Percentiles rank a stretch among this genome's conserved stretches.
These are phyloP conservation scores for Puccinia hordei DNA, from an alignment of 1,284 basidiomycete genomes.

Conservation along the genomic window DNA sequence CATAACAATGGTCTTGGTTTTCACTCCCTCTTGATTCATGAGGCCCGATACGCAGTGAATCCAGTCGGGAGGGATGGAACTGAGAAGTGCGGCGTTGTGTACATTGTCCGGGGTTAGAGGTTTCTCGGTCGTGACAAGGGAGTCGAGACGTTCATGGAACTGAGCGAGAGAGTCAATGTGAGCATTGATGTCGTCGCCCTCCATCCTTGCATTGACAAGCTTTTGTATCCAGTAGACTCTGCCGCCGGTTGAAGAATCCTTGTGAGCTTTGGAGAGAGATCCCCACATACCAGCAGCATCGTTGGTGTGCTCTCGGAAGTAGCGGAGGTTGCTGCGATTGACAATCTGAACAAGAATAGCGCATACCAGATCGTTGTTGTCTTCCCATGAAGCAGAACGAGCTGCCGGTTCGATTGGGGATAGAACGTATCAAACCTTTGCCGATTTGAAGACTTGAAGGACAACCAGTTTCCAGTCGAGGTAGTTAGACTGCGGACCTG, in stretches of 20 bases:
- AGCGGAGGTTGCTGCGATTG: not conserved
- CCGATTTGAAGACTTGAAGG: too few species aligned
- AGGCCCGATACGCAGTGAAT: not conserved
- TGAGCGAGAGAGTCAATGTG: not conserved
- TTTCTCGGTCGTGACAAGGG: not conserved
- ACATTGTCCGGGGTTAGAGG: conserved; percentile 17
- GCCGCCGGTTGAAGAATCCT: conserved; percentile 15
- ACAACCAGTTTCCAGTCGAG: too few species aligned
- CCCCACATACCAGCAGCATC: conserved; percentile 12
- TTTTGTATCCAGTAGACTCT: not conserved
- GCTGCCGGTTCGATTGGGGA: too few species aligned
- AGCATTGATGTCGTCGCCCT: not conserved
- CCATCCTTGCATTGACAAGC: not conserved
- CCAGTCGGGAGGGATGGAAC: conserved; percentile 8
- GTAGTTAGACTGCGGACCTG: too few species aligned
- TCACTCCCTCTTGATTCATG: not conserved
- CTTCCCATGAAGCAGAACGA: not conserved
- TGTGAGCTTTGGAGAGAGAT: not conserved
- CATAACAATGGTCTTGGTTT: not conserved
- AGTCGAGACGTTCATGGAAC: not conserved
- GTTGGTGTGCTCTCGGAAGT: not conserved
- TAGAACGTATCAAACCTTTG: too few species aligned
- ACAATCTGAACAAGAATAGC: not conserved
- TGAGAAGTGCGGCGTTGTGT: not conserved
- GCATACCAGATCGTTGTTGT: not conserved